Percentiles rank a stretch among this genome's conserved stretches.
These are phyloP conservation scores for Boletus smithii DNA, from an alignment of 1,284 basidiomycete species.

Conservation along the genomic window DNA sequence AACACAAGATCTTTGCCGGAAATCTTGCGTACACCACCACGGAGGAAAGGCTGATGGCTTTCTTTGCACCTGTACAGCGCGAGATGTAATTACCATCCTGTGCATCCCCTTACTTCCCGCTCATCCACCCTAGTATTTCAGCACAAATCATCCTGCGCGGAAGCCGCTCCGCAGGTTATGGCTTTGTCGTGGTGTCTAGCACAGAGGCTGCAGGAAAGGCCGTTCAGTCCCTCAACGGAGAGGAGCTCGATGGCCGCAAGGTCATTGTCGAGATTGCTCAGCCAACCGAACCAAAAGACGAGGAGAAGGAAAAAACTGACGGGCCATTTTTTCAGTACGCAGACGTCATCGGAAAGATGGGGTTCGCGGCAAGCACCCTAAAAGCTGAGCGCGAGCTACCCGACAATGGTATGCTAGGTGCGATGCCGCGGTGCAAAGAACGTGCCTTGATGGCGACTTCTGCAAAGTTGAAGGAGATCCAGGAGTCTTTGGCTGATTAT, in stretches of 20 bases:
- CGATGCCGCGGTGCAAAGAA: slow-evolving; percentile 38
- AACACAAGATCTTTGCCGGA: not conserved
- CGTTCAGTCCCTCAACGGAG: not conserved
- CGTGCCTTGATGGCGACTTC: slow-evolving; percentile 32
- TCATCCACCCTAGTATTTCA: not conserved
- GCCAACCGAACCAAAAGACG: not conserved
- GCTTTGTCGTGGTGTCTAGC: not conserved
- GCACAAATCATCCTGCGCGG: not conserved
- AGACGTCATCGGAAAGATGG: slow-evolving; percentile 39
- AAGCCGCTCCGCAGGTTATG: not conserved
- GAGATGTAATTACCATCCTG: not conserved
- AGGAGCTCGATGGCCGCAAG: not conserved
- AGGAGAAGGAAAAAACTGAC: not conserved
- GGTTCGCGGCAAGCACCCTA: slow-evolving; percentile 41
- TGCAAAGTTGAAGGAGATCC: slow-evolving; percentile 35
- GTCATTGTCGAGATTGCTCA: not conserved
- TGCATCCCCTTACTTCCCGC: not conserved
- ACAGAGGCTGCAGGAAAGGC: not conserved
- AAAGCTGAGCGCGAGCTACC: slow-evolving; percentile 41
- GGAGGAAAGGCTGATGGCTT: not conserved
- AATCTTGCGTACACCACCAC: not conserved
- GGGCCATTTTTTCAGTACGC: slow-evolving; percentile 35
- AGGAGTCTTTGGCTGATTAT: slow-evolving; percentile 36
- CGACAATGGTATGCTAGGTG: slow-evolving; percentile 37
- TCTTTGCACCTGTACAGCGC: not conserved